These are phyloP conservation scores for Pyrenochaeta sp. DNA, from an alignment of 2,329 filamentous ascomycete genomes.

Conservation along the genomic window DNA sequence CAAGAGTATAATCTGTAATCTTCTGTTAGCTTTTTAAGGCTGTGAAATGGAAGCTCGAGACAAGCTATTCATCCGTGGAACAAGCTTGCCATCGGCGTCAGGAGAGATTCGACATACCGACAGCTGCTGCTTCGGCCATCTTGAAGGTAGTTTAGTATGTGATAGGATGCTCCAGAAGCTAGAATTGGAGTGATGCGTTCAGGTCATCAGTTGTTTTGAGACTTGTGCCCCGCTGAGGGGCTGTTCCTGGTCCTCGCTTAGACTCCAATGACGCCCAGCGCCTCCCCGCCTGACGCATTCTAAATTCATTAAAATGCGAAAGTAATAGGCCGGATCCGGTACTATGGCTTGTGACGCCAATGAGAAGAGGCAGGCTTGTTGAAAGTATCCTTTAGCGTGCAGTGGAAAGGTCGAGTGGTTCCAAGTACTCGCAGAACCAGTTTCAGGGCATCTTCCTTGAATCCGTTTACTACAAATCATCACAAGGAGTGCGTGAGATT, in stretches of 20 bases:
- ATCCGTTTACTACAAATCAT: no score
- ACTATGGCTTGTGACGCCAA: conserved; percentile 7
- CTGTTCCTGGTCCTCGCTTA: conserved; percentile 36
- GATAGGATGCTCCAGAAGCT: conserved; percentile 30
- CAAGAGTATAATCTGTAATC: conserved; percentile 80
- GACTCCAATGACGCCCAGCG: conserved; percentile 34
- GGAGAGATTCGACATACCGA: conserved; percentile 33
- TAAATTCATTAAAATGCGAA: conserved; percentile 8
- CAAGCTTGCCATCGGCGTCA: neutral
- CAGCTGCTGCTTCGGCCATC: conserved; percentile 46
- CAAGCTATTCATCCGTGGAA: conserved; percentile 9
- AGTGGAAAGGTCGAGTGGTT: neutral
- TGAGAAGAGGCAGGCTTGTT: no score
- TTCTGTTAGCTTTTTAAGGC: conserved; percentile 37
- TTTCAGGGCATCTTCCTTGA: no score
- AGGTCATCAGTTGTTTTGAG: conserved; percentile 41
- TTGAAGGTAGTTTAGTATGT: conserved; percentile 35
- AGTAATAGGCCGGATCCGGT: conserved; percentile 6
- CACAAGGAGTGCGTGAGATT: no score
- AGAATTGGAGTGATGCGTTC: conserved; percentile 32
- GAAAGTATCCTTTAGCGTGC: neutral
- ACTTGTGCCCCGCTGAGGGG: conserved; percentile 44
- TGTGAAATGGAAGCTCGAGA: conserved; percentile 16
- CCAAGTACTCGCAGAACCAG: no score
- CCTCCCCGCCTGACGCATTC: conserved; percentile 14